Percentiles rank a stretch among this genome's conserved stretches.
phyloP scores from a whole-genome alignment of 495 filamentous ascomycete species.

The Aspergillus ostianus region DNA sequence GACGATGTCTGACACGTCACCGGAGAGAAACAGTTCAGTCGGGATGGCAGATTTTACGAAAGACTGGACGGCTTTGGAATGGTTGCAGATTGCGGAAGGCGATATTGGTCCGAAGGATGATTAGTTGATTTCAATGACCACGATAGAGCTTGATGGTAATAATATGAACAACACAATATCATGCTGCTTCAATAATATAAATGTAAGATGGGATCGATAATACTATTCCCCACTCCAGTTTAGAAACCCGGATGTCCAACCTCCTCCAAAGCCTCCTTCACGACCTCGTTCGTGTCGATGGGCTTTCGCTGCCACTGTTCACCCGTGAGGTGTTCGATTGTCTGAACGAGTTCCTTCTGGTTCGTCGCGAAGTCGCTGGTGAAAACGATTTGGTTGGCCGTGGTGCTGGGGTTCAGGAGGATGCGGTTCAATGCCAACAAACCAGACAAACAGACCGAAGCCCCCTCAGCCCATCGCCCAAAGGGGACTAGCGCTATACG shows the following conservation, averaged over 20 bases:
- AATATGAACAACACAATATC: too few species aligned
- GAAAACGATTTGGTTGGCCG: slow-evolving; percentile 15
- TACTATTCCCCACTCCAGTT: too few species aligned
- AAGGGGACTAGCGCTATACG: too few species aligned
- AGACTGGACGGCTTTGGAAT: background rate
- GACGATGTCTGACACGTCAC: background rate
- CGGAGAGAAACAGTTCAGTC: background rate
- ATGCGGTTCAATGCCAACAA: slow-evolving; percentile 10
- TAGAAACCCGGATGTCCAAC: slow-evolving; percentile 13
- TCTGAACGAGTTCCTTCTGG: slow-evolving; percentile 10
- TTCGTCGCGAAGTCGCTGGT: slow-evolving; percentile 14
- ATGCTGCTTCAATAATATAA: too few species aligned
- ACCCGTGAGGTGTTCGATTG: slow-evolving; percentile 10
- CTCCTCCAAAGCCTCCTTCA: slow-evolving; percentile 10
- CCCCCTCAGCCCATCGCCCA: too few species aligned
- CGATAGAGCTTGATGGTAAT: too few species aligned
- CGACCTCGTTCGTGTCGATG: background rate
- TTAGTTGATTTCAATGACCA: too few species aligned
- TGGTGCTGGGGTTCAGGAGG: slow-evolving; percentile 5
- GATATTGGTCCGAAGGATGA: background rate
- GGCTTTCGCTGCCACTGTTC: slow-evolving; percentile 12
- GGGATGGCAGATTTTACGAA: background rate
- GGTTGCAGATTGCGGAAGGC: background rate
- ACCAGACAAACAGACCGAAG: too few species aligned
- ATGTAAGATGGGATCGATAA: too few species aligned